Percentiles rank a stretch among this genome's conserved stretches.
Conservation (phyloP, 2,329 filamentous ascomycete genomes). For the Emmonsia crescens region DNA sequence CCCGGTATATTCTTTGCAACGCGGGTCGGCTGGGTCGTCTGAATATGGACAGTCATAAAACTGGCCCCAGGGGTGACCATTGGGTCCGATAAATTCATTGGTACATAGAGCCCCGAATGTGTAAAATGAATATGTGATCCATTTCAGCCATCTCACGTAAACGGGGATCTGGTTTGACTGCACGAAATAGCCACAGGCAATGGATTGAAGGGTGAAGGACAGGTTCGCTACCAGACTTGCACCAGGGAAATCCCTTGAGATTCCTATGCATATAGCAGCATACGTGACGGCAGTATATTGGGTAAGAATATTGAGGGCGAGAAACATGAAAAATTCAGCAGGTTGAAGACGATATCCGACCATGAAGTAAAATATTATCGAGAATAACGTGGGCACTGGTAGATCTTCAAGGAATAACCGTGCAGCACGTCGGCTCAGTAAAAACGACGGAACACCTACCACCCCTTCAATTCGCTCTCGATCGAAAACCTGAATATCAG, state of each 20-base stretch:
- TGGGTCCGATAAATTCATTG: slow-evolving; percentile 53
- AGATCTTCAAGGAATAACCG: slow-evolving; percentile 61
- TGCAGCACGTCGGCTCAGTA: slow-evolving; percentile 59
- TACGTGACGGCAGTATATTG: slow-evolving; percentile 66
- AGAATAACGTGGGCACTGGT: slow-evolving; percentile 60
- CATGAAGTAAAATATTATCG: slow-evolving; percentile 68
- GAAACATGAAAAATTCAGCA: slow-evolving; percentile 60
- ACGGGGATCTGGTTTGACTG: slow-evolving; percentile 62
- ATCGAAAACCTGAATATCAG: slow-evolving; percentile 66
- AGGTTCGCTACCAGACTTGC: slow-evolving; percentile 64
- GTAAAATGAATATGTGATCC: slow-evolving; percentile 40
- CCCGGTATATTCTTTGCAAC: slow-evolving; percentile 59
- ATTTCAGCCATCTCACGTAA: slow-evolving; percentile 68
- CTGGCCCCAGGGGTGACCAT: slow-evolving; percentile 37
- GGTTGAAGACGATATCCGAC: slow-evolving; percentile 56
- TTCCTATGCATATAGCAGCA: slow-evolving; percentile 55
- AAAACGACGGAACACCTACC: slow-evolving; percentile 56
- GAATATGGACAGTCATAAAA: slow-evolving; percentile 63
- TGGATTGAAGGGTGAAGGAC: slow-evolving; percentile 60
- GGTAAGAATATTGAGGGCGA: slow-evolving; percentile 54
- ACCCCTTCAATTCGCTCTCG: slow-evolving; percentile 64
- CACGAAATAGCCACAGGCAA: slow-evolving; percentile 68
- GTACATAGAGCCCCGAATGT: slow-evolving; percentile 58
- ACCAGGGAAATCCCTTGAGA: slow-evolving; percentile 56
- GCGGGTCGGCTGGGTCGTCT: slow-evolving; percentile 52